phyloP scores from a whole-genome alignment of 2,329 filamentous ascomycete species.

The Chaetomiaceae sp. region DNA sequence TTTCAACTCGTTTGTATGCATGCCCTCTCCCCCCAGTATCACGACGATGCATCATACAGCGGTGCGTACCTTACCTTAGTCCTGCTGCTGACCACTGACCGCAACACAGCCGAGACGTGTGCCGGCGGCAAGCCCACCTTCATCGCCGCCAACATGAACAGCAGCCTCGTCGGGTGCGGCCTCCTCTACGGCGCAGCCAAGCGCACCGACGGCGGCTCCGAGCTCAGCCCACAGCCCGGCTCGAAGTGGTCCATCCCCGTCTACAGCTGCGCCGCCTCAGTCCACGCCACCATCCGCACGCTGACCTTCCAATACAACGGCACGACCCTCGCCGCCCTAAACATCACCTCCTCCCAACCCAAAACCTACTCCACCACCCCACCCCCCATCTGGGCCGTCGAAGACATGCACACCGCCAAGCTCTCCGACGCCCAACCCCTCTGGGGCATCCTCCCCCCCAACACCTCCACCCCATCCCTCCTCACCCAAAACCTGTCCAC shows the following conservation, averaged over 20 bases:
- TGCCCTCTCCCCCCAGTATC: neutral
- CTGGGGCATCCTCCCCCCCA: constrained; percentile 2
- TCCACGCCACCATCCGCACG: constrained; percentile 11
- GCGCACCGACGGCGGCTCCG: constrained; percentile 5
- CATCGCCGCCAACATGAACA: constrained; percentile 9
- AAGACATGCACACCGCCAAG: neutral
- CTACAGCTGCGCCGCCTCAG: constrained; percentile 12
- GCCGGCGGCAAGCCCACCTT: neutral
- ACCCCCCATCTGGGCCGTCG: constrained; percentile 7
- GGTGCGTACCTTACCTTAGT: neutral
- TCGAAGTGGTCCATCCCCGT: constrained; percentile 7
- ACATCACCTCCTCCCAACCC: neutral
- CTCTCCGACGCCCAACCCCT: constrained; percentile 4
- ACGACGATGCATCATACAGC: too few species aligned
- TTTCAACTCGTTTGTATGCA: constrained; percentile 4
- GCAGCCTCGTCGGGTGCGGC: constrained; percentile 10
- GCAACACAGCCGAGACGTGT: constrained; percentile 8
- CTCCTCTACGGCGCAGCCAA: constrained; percentile 5
- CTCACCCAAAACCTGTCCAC: neutral
- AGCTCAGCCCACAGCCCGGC: constrained; percentile 2
- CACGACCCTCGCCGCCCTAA: constrained; percentile 3
- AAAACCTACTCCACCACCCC: constrained; percentile 6
- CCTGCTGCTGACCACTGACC: too few species aligned
- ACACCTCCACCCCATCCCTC: neutral
- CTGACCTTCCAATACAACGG: constrained; percentile 10